These are phyloP conservation scores for Chytriomyces confervae DNA, from an alignment of 192 early-diverging fungal species.

Conservation along the genomic window DNA sequence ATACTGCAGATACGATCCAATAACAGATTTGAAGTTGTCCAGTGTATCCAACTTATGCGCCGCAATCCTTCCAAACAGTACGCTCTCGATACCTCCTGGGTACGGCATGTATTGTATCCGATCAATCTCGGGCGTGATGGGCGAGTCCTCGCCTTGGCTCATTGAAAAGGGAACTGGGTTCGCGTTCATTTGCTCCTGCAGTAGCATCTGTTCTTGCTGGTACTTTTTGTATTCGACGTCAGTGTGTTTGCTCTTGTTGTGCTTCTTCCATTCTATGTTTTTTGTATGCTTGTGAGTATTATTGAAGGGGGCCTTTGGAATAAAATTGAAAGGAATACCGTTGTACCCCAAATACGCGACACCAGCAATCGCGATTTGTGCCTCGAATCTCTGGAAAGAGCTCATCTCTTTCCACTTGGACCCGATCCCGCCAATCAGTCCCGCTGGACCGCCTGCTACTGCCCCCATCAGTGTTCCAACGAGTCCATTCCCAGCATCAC, in stretches of 20 bases:
- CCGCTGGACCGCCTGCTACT: too few species aligned
- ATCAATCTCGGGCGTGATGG: not conserved
- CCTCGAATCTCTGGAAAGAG: conserved; percentile 1
- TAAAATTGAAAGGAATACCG: not conserved
- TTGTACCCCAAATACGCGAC: conserved; percentile 1
- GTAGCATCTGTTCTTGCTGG: not conserved
- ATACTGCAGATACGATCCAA: conserved; percentile 8
- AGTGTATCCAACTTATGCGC: not conserved
- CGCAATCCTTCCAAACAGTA: not conserved
- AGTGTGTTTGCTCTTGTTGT: not conserved
- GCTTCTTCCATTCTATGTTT: conserved; percentile 16
- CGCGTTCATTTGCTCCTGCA: not conserved
- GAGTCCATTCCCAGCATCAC: too few species aligned
- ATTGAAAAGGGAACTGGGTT: not conserved
- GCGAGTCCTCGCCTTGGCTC: not conserved
- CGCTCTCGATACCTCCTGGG: not conserved
- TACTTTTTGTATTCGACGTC: not conserved
- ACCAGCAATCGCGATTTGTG: not conserved
- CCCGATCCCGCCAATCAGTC: not conserved
- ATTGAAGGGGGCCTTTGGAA: not conserved
- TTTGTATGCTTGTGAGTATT: not conserved
- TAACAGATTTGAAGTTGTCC: conserved; percentile 11
- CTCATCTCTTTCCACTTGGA: conserved; percentile 13
- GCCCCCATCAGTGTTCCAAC: too few species aligned
- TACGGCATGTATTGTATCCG: not conserved